Evolutionary conservation across 2,329 filamentous ascomycete species (phyloP), one percentile per base, ranked within the genome.

Genomic region (Cryphonectria radicalis): DNA sequence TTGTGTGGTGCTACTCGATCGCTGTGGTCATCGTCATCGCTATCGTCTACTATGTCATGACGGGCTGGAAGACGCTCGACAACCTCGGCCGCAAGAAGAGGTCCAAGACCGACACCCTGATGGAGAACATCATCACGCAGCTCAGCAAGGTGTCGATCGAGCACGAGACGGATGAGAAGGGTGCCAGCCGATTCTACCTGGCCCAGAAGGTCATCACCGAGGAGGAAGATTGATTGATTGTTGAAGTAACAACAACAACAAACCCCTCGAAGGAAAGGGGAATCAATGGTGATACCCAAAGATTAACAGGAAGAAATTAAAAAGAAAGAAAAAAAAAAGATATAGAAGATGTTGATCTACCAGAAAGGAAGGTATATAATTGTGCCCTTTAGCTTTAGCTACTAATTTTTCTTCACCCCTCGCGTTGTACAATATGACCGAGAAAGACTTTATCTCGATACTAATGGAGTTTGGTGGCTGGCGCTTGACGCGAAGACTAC

Each of bases 81-180:
- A 84, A 90, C 78, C 84, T 91, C 57, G 89, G 89, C 72, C 87
- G 89, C 79, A 87, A 89, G 83, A 85, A 88, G 81, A 86, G 89
- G 75, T 86, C 83, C 78, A 81, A 83, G 77, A 86, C 88, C 81
- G 88, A 91, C 79, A 89, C 88, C 74, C 83, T 87, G 74, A 88
- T 91, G 80, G 89, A 91, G 85, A 90, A 91, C 82, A 88, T 90
- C 81, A 86, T 91, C 76, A 86, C 85, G 63, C 88, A 89, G 75
- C 84, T 91, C 74, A 87, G 87, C 83, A 91, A 91, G 84, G 82
- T 91, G 73, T 86, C 88, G 57, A 79, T 90, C 75, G 85, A 88
- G 81, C 87, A 90, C 80, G 86, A 88, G 79, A 79, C 77, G 67
- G 86, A 88, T 75, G 84, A 84, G 76, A 77, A 83, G 74, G 83